phyloP scores from a whole-genome alignment of 2,329 filamentous ascomycete genomes.

The Remersonia thermophila region DNA sequence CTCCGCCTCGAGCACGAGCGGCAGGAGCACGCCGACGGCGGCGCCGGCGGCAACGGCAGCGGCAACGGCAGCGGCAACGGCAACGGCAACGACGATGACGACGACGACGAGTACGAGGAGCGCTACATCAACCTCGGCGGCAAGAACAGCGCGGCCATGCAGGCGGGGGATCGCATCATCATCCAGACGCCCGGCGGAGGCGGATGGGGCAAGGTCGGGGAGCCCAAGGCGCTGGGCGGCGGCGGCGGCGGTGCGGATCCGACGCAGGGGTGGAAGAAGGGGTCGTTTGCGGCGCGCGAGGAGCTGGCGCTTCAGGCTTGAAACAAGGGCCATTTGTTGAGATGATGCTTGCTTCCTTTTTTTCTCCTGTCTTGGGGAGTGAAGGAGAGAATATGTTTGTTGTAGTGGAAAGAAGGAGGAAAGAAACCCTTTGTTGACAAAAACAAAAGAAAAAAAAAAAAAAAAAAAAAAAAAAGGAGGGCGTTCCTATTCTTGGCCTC shows the following conservation, averaged over 20 bases:
- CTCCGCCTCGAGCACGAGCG: slow-evolving; percentile 21
- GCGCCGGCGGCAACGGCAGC: slow-evolving; percentile 3
- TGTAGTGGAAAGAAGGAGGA: too few species aligned
- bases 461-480: too few species aligned
- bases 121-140: slow-evolving; percentile 60
- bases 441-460: too few species aligned
- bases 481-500: too few species aligned
- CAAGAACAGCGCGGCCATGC: slow-evolving; percentile 70
- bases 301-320: slow-evolving; percentile 46
- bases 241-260: slow-evolving; percentile 37
- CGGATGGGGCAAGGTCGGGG: slow-evolving; percentile 55
- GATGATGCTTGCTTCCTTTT: too few species aligned
- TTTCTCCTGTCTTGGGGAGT: too few species aligned
- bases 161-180: slow-evolving; percentile 64
- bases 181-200: slow-evolving; percentile 68
- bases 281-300: slow-evolving; percentile 44
- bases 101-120: slow-evolving; percentile 39
- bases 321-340: too few species aligned
- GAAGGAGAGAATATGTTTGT: too few species aligned
- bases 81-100: slow-evolving; percentile 17
- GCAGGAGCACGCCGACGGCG: too few species aligned
- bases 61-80: too few species aligned
- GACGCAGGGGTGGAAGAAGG: slow-evolving; percentile 40
- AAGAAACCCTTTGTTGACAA: too few species aligned
- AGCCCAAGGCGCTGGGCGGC: slow-evolving; percentile 36